Evolutionary conservation across 306 rosid species (phyloP).

Genomic region (Lablab purpureus): DNA sequence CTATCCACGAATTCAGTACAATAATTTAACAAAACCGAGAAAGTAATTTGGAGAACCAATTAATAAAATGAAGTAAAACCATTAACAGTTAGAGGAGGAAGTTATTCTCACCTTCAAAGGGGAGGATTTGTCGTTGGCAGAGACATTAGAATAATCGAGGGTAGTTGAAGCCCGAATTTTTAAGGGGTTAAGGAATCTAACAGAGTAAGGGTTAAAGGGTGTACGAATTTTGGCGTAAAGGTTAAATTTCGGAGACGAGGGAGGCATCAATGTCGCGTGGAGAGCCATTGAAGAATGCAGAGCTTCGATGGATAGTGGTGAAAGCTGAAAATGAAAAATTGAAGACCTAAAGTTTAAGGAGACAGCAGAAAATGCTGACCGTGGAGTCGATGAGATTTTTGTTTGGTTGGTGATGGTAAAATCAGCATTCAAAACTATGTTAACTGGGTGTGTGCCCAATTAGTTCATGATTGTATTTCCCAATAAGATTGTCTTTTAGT

Average conservation of each 20-base stretch:
- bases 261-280: constrained; percentile 63
- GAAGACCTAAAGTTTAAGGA: not conserved
- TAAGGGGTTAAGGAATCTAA: constrained; percentile 52
- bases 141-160: constrained; percentile 71
- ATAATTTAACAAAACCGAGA: not conserved
- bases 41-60: not conserved
- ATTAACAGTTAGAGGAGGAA: not conserved
- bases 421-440: not conserved
- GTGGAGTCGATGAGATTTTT: constrained; percentile 45
- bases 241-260: constrained; percentile 56
- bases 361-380: constrained; percentile 46
- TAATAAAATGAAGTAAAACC: constrained; percentile 25
- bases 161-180: constrained; percentile 76
- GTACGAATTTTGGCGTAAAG: constrained; percentile 52
- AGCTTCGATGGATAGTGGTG: not conserved
- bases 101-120: constrained; percentile 65
- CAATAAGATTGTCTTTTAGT: no score
- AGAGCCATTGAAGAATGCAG: constrained; percentile 65
- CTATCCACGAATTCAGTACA: constrained; percentile 6
- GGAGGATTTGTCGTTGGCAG: constrained; percentile 61
- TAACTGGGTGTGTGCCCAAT: no score
- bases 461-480: no score
- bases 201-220: constrained; percentile 51
- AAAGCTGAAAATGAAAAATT: constrained; percentile 4
- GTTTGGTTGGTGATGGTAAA: constrained; percentile 11